phyloP scores from a whole-genome alignment of 441 rosid species.

The Gossypium gossypioides region DNA sequence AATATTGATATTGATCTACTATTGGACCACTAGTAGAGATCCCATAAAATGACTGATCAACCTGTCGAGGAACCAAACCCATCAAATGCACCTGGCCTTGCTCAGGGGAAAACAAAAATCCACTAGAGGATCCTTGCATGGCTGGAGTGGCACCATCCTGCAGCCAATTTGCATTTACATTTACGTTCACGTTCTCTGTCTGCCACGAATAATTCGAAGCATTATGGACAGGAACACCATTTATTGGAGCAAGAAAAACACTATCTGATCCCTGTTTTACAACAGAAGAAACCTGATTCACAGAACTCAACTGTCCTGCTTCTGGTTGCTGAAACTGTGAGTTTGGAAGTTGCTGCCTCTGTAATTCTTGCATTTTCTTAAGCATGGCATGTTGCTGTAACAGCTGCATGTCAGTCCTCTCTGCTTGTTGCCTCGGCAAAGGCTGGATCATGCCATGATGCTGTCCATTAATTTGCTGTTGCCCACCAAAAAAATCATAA shows the following conservation, averaged over 20 bases:
- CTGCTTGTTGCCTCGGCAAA: constrained; percentile 55
- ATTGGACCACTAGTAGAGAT: constrained; percentile 45
- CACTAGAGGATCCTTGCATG: constrained; percentile 50
- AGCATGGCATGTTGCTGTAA: constrained; percentile 56
- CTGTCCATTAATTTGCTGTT: constrained; percentile 50
- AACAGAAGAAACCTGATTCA: constrained; percentile 37
- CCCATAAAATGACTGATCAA: constrained; percentile 62
- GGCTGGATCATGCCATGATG: constrained; percentile 51
- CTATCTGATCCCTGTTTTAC: constrained; percentile 34
- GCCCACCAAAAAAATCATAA: constrained; percentile 62
- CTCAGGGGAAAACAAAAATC: constrained; percentile 46
- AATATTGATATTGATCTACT: constrained; percentile 30
- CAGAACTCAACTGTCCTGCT: constrained; percentile 36
- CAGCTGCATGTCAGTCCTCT: constrained; percentile 59
- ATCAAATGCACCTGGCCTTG: constrained; percentile 41
- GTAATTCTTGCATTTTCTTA: constrained; percentile 64
- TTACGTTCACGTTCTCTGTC: constrained; percentile 33
- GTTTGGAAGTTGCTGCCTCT: constrained; percentile 54
- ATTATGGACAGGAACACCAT: constrained; percentile 58
- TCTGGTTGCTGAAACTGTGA: constrained; percentile 45
- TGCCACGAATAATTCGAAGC: constrained; percentile 48
- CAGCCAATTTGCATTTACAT: constrained; percentile 49
- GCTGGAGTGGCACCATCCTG: constrained; percentile 38
- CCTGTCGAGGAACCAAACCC: constrained; percentile 50
- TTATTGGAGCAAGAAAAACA: constrained; percentile 40